A percentile compares a stretch with the other conserved stretches of the same genome.
Evolutionary conservation across 2,329 filamentous ascomycete genomes (phyloP).

Genomic region (Ceratocystis variospora): DNA sequence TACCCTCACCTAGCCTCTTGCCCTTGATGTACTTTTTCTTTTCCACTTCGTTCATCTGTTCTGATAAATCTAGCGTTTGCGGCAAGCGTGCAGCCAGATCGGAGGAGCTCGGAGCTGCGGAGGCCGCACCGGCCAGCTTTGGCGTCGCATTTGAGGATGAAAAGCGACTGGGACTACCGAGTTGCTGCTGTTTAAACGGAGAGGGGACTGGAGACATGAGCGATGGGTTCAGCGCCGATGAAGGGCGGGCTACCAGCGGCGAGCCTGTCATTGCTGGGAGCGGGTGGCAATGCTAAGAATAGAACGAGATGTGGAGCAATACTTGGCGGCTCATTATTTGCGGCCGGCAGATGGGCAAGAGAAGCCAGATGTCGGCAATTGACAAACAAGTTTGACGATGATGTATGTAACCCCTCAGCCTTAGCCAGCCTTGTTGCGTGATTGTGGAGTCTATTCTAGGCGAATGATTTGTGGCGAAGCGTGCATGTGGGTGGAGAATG

Average conservation of each 20-base stretch:
- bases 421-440: background rate
- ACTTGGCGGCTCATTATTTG: background rate
- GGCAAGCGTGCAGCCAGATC: slow-evolving; percentile 14
- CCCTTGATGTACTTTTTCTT: slow-evolving; percentile 85
- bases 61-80: slow-evolving; percentile 45
- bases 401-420: background rate
- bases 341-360: background rate
- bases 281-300: background rate
- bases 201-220: slow-evolving; percentile 16
- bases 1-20: slow-evolving; percentile 87
- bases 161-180: slow-evolving; percentile 23
- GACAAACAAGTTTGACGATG: background rate
- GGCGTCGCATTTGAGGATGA: slow-evolving; percentile 23
- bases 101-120: slow-evolving; percentile 14
- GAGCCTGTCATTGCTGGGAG: slow-evolving; percentile 28
- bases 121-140: background rate
- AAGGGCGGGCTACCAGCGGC: slow-evolving; percentile 27
- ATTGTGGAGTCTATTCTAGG: no score
- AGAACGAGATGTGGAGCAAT: background rate
- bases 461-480: no score
- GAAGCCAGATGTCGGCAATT: background rate
- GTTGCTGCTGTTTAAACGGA: slow-evolving; percentile 19
- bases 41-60: slow-evolving; percentile 68
- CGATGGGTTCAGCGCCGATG: slow-evolving; percentile 22
- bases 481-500: no score